phyloP scores from a whole-genome alignment of 2,329 filamentous ascomycete genomes.

The Ascochyta fabae region DNA sequence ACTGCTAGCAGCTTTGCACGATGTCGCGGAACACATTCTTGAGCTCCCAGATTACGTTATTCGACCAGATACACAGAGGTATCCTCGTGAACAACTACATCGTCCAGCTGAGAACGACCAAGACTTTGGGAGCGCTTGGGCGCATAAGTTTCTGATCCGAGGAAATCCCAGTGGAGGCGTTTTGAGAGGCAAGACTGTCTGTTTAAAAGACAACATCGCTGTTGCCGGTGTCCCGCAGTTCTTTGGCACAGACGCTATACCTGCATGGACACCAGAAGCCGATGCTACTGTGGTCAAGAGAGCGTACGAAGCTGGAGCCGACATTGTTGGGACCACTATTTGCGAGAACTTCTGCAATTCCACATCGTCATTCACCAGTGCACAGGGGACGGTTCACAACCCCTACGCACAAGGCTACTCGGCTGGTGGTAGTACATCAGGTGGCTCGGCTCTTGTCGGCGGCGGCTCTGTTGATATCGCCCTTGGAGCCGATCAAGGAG shows the following conservation, averaged over 20 bases:
- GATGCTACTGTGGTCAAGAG: slow-evolving; percentile 63
- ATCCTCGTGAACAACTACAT: slow-evolving; percentile 55
- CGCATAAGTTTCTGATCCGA: slow-evolving; percentile 57
- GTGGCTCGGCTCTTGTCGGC: slow-evolving; percentile 53
- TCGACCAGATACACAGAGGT: slow-evolving; percentile 49
- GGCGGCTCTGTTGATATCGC: slow-evolving; percentile 47
- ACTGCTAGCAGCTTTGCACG: slow-evolving; percentile 59
- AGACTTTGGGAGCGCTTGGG: slow-evolving; percentile 58
- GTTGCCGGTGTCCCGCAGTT: slow-evolving; percentile 62
- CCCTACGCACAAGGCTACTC: slow-evolving; percentile 55
- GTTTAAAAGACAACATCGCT: slow-evolving; percentile 63
- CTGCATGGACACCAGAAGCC: slow-evolving; percentile 57
- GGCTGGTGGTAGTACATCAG: slow-evolving; percentile 57
- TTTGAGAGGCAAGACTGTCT: slow-evolving; percentile 52
- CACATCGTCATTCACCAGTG: slow-evolving; percentile 56
- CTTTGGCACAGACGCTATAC: slow-evolving; percentile 59
- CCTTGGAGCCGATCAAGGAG: slow-evolving; percentile 51
- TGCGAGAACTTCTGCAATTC: slow-evolving; percentile 63
- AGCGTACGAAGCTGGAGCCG: slow-evolving; percentile 58
- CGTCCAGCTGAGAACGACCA: slow-evolving; percentile 42
- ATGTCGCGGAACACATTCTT: slow-evolving; percentile 56
- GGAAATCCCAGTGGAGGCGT: slow-evolving; percentile 31
- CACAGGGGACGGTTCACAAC: slow-evolving; percentile 48
- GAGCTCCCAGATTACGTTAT: slow-evolving; percentile 58
- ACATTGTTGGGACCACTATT: slow-evolving; percentile 58